These are phyloP conservation scores for Pseudopyrenochaeta lycopersici DNA, from an alignment of 2,329 filamentous ascomycete species.

Conservation along the genomic window DNA sequence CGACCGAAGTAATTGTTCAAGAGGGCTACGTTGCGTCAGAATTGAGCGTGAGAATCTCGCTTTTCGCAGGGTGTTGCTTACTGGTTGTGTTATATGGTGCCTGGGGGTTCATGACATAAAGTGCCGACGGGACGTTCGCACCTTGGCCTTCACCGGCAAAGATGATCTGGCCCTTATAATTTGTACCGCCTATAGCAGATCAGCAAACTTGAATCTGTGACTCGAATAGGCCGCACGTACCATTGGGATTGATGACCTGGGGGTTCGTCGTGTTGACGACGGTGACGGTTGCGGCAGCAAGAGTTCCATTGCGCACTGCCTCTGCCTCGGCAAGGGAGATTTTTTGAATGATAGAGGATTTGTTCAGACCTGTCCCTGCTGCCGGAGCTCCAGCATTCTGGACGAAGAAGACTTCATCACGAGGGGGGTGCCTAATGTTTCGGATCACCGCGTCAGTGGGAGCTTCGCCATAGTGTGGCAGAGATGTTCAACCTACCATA, in stretches of 20 bases:
- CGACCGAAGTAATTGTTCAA: slow-evolving; percentile 58
- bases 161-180: slow-evolving; percentile 33
- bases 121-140: slow-evolving; percentile 25
- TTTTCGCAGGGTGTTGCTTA: slow-evolving; percentile 8
- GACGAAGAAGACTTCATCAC: slow-evolving; percentile 36
- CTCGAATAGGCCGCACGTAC: neutral
- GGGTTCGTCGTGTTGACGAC: slow-evolving; percentile 32
- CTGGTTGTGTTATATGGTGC: slow-evolving; percentile 34
- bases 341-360: slow-evolving; percentile 37
- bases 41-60: no score
- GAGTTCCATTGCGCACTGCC: slow-evolving; percentile 29
- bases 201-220: no score
- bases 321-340: slow-evolving; percentile 34
- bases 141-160: slow-evolving; percentile 37
- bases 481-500: slow-evolving; percentile 17
- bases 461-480: neutral
- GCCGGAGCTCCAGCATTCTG: slow-evolving; percentile 34
- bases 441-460: neutral
- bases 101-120: slow-evolving; percentile 34
- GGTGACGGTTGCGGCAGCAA: slow-evolving; percentile 28
- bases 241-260: slow-evolving; percentile 36
- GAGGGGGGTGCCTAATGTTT: slow-evolving; percentile 17
- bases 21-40: slow-evolving; percentile 24
- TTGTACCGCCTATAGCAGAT: slow-evolving; percentile 12
- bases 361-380: slow-evolving; percentile 34